Conservation (phyloP, 108 stramenopile species). For the Discostella pseudostelligera region DNA sequence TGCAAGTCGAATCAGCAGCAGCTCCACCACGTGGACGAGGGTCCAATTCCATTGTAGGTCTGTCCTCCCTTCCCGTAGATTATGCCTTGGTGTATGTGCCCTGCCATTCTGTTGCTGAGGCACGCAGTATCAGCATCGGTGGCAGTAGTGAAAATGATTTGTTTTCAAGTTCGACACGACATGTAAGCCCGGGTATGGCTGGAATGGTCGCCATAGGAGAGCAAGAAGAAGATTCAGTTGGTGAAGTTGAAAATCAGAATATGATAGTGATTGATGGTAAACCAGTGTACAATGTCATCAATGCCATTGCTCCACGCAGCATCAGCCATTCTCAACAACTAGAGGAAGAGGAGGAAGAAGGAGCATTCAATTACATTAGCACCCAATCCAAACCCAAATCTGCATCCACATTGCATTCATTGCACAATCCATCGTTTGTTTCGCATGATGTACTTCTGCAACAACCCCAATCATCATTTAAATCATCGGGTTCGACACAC, state of each 20-base stretch:
- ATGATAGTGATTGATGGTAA: background rate
- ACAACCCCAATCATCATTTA: background rate
- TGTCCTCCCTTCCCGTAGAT: background rate
- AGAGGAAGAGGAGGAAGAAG: background rate
- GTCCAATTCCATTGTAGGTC: background rate
- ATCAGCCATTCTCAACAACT: background rate
- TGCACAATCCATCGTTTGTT: background rate
- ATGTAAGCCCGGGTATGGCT: background rate
- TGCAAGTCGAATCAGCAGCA: background rate
- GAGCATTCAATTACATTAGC: constrained; percentile 29
- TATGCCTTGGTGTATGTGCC: background rate
- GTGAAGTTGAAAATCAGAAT: too few species aligned
- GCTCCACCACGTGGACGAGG: background rate
- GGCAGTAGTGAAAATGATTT: background rate
- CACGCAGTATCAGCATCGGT: too few species aligned
- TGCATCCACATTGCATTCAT: background rate
- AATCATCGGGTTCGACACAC: background rate
- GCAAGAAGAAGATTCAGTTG: too few species aligned
- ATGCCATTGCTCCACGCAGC: background rate
- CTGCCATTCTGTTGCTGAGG: background rate
- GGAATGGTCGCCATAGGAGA: background rate
- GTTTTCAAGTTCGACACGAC: background rate
- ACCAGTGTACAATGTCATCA: background rate
- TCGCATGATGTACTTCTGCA: background rate
- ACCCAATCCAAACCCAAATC: constrained; percentile 24